Base-by-base conservation (phyloP, 108 stramenopile species). In the Mayamaea pseudoterrestris region DNA sequence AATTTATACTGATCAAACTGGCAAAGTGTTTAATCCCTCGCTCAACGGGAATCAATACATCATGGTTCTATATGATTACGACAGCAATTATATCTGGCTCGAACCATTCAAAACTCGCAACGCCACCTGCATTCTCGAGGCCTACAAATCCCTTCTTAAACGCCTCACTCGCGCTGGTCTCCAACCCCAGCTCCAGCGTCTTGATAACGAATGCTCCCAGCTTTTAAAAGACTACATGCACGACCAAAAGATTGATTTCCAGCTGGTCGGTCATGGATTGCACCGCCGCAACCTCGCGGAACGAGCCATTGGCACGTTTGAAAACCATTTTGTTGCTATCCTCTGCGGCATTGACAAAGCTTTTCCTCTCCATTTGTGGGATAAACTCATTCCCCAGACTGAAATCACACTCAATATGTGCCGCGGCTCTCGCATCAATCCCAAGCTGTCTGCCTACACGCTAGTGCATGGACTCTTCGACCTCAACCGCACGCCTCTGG, bases 401-500 rank as follows among this genome's bases (percentile, higher is more conserved):
- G 27, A 41, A 28, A 30, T 59, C 21, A 68, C 74, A 9, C 50
- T 70, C 22, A 71, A 71, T 41, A 11, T 72, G n/a, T 50, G 72
- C 2, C 44, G 68, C 0, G 32, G 21, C 27, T 61, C 63, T 1
- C 44, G 68, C 16, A 50, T 58, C 40, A 47, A 73, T 30, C 70
- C 69, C 1, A 36, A 8, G 4, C n/a, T 41, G 11, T 36, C 47
- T 7, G 35, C 37, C 2, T 6, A 14, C 5, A 30, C 47, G 2
- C 28, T 14, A 36, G 30, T 49, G 2, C n/a, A 39, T 32, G 47
- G 47, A 3, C 30, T 30, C 16, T 49, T 39, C n/a, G 32, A 76
- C 58, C 68, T 43, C 57, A 65, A 76, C 42, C 30, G 49, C 13
- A 59, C 58, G 22, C 75, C 75, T 9, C 29, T 76, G 9, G 70